Conservation (phyloP, 2,329 filamentous ascomycete species). For the Exophiala xenobiotica region DNA sequence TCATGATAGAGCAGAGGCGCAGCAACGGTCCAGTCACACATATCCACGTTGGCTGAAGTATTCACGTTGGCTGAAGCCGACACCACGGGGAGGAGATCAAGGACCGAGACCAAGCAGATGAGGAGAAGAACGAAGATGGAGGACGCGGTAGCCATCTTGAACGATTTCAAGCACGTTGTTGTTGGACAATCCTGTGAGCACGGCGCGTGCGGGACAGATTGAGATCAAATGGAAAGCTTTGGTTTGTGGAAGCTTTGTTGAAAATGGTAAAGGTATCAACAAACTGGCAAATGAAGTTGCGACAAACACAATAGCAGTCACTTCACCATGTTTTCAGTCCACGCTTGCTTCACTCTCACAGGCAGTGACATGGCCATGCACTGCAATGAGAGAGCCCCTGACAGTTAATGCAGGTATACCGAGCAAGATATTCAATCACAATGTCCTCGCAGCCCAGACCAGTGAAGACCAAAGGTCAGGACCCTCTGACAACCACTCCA, state of each 20-base stretch:
- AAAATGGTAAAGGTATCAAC: not conserved
- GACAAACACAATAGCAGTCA: no score
- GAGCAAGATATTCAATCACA: no score
- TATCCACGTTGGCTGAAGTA: not conserved
- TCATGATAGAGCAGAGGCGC: slow-evolving; percentile 5
- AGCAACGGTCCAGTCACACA: slow-evolving; percentile 1
- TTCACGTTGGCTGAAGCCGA: not conserved
- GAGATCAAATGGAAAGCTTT: not conserved
- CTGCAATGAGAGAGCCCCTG: no score
- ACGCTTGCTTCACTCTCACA: no score
- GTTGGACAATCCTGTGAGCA: no score
- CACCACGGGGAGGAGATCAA: not conserved
- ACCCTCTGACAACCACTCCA: no score
- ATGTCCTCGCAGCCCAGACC: no score
- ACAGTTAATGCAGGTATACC: no score
- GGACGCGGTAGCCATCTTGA: not conserved
- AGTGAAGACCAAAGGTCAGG: no score
- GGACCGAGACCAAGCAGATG: not conserved
- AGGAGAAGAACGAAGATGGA: not conserved
- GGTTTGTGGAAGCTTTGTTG: slow-evolving; percentile 1
- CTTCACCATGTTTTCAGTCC: not conserved
- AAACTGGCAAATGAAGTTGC: not conserved
- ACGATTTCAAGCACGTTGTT: not conserved
- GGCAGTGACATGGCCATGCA: not conserved
- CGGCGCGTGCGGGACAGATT: no score